Conservation (phyloP, 2,329 filamentous ascomycete genomes). For the Raffaelea deltoideospora region DNA sequence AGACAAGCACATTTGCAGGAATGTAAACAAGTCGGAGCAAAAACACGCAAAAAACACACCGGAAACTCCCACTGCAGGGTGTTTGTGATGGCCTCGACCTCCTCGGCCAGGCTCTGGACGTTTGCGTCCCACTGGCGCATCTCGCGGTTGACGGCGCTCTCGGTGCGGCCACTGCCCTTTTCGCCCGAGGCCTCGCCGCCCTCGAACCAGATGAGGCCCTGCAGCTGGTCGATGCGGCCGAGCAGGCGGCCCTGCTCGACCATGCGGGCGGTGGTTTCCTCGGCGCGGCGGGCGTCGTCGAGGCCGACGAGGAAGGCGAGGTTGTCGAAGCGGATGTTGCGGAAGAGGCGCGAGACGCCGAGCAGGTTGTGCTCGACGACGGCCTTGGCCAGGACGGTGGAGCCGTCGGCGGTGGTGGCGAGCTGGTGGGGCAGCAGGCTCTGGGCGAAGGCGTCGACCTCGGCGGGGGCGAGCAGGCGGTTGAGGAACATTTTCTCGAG, state of each 20-base stretch:
- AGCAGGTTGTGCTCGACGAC: conserved; percentile 94
- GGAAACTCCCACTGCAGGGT: conserved; percentile 71
- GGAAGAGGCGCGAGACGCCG: conserved; percentile 65
- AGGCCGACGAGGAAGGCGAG: conserved; percentile 67
- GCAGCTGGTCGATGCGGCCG: conserved; percentile 89
- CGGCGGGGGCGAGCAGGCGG: conserved; percentile 61
- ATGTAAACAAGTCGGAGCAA: neutral
- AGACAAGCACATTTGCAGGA: too few species aligned
- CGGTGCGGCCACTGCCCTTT: conserved; percentile 51
- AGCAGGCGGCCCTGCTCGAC: conserved; percentile 83
- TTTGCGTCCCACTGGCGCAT: conserved; percentile 80
- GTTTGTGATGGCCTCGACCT: conserved; percentile 70
- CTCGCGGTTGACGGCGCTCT: conserved; percentile 49
- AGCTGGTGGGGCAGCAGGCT: conserved; percentile 77
- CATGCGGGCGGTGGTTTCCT: conserved; percentile 87
- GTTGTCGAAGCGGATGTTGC: conserved; percentile 60
- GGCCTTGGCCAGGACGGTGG: conserved; percentile 82
- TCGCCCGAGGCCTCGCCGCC: conserved; percentile 53
- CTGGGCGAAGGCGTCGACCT: conserved; percentile 74
- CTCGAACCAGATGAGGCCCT: conserved; percentile 77
- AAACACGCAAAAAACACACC: conserved; percentile 17
- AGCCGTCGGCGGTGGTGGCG: conserved; percentile 76
- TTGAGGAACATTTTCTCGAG: conserved; percentile 97
- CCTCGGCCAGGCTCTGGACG: conserved; percentile 67
- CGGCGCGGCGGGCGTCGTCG: conserved; percentile 63